A percentile compares a stretch with the other conserved stretches of the same genome.
Conservation (phyloP, 768 basidiomycete species). For the Mrakia blollopis region DNA sequence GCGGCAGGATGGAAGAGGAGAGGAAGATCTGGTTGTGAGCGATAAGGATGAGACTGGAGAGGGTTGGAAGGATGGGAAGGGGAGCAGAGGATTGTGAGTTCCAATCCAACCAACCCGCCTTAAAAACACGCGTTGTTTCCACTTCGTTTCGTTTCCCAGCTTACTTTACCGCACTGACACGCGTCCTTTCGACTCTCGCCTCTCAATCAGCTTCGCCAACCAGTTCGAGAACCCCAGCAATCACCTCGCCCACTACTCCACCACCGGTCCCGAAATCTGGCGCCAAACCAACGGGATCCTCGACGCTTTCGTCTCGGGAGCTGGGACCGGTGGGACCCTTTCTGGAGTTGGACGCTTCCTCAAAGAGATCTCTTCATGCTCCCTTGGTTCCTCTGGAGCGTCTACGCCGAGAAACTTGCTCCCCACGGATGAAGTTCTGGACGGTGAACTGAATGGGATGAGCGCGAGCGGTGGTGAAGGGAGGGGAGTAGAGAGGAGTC, state of each 20-base stretch:
- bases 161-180: no score
- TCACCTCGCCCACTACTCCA: conserved; percentile 77
- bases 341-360: conserved; percentile 76
- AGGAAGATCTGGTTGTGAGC: conserved; percentile 27
- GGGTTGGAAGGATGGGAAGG: conserved; percentile 28
- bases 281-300: conserved; percentile 77
- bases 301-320: conserved; percentile 83
- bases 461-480: no score
- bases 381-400: background rate
- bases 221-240: conserved; percentile 93
- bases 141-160: background rate
- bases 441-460: background rate
- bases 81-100: conserved; percentile 30
- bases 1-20: conserved; percentile 3
- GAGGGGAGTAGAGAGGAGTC: no score
- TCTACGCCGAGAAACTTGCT: no score
- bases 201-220: conserved; percentile 63
- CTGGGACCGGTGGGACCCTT: conserved; percentile 87
- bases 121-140: no score
- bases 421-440: no score
- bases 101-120: no score
- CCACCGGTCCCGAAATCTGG: conserved; percentile 95
- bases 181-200: background rate
- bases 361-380: conserved; percentile 49
- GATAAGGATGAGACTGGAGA: conserved; percentile 19